Conservation (phyloP, 306 rosid species). For the Glycine latifolia region DNA sequence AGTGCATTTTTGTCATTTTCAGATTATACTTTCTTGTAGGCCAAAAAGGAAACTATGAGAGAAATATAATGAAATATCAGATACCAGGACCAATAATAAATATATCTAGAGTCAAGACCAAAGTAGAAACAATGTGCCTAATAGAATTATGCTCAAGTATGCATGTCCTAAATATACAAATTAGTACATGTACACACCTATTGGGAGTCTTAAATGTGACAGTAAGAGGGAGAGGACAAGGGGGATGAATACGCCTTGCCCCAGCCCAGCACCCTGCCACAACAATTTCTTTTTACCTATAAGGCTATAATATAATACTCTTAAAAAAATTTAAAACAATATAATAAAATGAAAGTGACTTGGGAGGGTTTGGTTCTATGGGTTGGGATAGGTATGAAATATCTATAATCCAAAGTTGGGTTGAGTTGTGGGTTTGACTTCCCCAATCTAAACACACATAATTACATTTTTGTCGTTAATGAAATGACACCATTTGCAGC, state of each 20-base stretch:
- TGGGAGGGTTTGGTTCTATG: no score
- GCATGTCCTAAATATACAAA: not conserved
- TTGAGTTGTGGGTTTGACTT: no score
- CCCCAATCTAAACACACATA: no score
- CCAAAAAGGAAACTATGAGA: not conserved
- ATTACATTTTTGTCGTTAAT: no score
- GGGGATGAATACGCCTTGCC: not conserved
- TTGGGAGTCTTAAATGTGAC: not conserved
- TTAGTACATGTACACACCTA: not conserved
- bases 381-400: no score
- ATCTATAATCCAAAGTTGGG: no score
- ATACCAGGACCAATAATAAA: not conserved
- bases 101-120: conserved; percentile 19
- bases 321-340: not conserved
- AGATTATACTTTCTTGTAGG: conserved; percentile 33
- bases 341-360: no score
- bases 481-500: no score
- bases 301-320: not conserved
- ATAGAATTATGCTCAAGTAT: not conserved
- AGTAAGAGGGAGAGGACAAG: not conserved
- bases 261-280: not conserved
- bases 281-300: not conserved
- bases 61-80: conserved; percentile 25
- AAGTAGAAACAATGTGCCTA: not conserved
- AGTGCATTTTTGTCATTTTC: conserved; percentile 30